phyloP scores from a whole-genome alignment of 164 flowering plant genomes.

The Protea cynaroides region DNA sequence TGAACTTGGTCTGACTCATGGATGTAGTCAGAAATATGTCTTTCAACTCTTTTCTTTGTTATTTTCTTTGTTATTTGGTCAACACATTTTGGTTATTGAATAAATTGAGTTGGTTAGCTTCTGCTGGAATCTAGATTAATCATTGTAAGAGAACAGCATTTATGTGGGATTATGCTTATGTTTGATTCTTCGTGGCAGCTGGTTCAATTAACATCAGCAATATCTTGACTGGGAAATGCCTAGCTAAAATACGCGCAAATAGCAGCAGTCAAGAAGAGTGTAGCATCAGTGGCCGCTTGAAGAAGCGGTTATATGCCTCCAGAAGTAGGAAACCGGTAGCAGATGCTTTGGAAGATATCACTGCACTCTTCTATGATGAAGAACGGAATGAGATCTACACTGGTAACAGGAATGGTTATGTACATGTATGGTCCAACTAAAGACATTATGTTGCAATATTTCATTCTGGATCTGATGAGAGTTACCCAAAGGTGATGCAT shows the following conservation, averaged over 20 bases:
- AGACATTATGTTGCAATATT: neutral
- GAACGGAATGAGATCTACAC: slow-evolving; percentile 94
- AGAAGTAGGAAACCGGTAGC: slow-evolving; percentile 56
- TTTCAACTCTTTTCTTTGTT: too few species aligned
- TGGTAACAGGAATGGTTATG: slow-evolving; percentile 75
- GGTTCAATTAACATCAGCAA: slow-evolving; percentile 94
- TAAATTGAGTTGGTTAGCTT: too few species aligned
- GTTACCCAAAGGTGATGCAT: neutral
- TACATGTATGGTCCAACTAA: slow-evolving; percentile 96
- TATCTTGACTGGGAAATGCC: slow-evolving; percentile 88
- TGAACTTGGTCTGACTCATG: too few species aligned
- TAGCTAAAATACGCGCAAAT: slow-evolving; percentile 69
- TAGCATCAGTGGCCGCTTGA: slow-evolving; percentile 18
- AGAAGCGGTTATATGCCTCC: slow-evolving; percentile 27
- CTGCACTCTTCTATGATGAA: slow-evolving; percentile 95
- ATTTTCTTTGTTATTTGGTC: too few species aligned
- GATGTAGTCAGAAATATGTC: too few species aligned
- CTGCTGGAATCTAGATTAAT: too few species aligned
- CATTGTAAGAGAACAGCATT: too few species aligned
- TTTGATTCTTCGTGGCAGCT: slow-evolving; percentile 37
- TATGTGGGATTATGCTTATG: too few species aligned
- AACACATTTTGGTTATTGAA: too few species aligned
- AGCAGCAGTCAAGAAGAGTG: slow-evolving; percentile 31
- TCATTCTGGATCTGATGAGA: neutral
- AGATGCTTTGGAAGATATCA: slow-evolving; percentile 90